Percentiles rank a stretch among this genome's conserved stretches.
Evolutionary conservation across 345 rosid genomes (phyloP).

Genomic region (Linum tenue): DNA sequence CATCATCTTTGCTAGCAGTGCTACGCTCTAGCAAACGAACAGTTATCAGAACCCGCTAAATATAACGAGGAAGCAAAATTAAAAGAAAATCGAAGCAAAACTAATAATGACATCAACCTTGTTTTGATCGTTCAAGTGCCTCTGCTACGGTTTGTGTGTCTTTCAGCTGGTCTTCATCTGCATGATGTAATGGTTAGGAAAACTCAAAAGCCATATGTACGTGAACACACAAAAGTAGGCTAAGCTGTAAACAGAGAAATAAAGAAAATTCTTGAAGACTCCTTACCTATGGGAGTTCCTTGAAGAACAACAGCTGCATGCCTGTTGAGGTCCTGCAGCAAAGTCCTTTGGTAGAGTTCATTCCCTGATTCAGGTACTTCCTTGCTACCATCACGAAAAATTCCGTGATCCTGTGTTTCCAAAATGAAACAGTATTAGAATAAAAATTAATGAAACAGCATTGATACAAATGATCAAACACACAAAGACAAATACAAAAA

Average conservation of each 20-base stretch:
- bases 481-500: neutral
- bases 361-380: conserved; percentile 45
- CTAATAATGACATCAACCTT: conserved; percentile 35
- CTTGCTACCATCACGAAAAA: conserved; percentile 55
- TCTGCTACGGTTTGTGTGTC: conserved; percentile 75
- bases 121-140: conserved; percentile 70
- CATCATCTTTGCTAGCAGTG: conserved; percentile 37
- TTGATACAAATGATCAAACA: neutral
- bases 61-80: conserved; percentile 1
- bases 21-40: conserved; percentile 18
- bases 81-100: neutral
- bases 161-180: conserved; percentile 58
- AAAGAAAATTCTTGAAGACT: neutral
- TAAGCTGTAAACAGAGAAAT: neutral
- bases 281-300: conserved; percentile 64
- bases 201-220: conserved; percentile 10
- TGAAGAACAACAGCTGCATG: conserved; percentile 93
- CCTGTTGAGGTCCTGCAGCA: conserved; percentile 71
- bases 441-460: neutral
- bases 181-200: conserved; percentile 11
- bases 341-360: conserved; percentile 50
- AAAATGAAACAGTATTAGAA: conserved; percentile 3
- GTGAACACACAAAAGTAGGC: neutral
- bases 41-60: conserved; percentile 7
- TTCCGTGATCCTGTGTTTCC: conserved; percentile 62